Evolutionary conservation across 2,329 filamentous ascomycete genomes (phyloP).

Genomic region (Pestalotiopsis sp.): DNA sequence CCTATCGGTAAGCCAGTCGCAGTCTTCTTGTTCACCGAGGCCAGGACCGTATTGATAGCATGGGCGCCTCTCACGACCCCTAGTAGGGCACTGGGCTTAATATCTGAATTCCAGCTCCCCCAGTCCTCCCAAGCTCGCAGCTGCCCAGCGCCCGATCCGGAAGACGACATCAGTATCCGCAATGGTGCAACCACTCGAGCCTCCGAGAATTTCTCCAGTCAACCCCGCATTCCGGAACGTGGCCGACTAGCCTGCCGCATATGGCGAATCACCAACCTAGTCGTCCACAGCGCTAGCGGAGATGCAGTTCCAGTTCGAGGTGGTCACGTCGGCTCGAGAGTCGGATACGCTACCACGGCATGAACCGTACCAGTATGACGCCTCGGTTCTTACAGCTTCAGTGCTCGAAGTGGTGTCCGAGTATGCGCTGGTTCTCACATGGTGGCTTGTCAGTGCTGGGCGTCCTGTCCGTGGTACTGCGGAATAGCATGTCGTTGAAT

Average conservation of each 20-base stretch:
- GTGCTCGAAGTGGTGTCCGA: neutral
- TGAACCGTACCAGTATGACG: neutral
- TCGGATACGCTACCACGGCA: neutral
- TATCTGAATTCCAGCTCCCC: neutral
- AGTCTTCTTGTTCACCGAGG: neutral
- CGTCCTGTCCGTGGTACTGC: neutral
- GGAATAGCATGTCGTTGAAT: neutral
- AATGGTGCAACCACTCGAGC: conserved; percentile 12
- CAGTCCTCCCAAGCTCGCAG: neutral
- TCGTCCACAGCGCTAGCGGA: conserved; percentile 12
- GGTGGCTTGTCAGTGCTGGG: neutral
- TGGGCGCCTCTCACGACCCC: neutral
- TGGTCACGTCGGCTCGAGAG: neutral
- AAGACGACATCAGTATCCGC: conserved; percentile 15
- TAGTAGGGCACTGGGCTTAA: neutral
- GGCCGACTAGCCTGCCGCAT: neutral
- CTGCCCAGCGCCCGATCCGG: neutral
- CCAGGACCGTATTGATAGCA: neutral
- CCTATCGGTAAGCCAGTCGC: conserved; percentile 11
- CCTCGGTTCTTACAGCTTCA: neutral
- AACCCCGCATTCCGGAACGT: conserved; percentile 11
- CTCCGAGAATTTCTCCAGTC: conserved; percentile 17
- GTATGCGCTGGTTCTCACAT: neutral
- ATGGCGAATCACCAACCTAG: conserved; percentile 10
- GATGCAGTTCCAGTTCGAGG: conserved; percentile 4